These are phyloP conservation scores for Ilex aquifolium DNA, from an alignment of 257 asterid genomes.

Conservation along the genomic window DNA sequence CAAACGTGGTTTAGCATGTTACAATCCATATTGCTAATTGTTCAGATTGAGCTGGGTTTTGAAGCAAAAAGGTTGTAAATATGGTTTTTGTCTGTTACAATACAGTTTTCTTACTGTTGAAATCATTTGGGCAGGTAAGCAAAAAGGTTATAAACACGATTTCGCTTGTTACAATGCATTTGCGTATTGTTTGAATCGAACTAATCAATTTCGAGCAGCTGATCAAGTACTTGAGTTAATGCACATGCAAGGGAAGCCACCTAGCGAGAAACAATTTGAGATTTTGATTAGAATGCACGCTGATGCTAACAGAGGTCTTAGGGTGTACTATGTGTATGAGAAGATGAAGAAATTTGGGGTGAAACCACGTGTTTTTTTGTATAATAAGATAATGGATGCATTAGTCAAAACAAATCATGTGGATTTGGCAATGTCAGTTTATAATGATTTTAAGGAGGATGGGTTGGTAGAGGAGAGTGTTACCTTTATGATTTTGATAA, in stretches of 20 bases:
- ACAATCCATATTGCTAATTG: neutral
- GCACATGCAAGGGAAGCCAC: slow-evolving; percentile 91
- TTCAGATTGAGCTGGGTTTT: neutral
- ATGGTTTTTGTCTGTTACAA: neutral
- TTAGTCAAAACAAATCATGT: slow-evolving; percentile 76
- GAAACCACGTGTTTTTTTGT: slow-evolving; percentile 80
- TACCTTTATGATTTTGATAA: slow-evolving; percentile 77
- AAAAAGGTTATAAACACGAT: slow-evolving; percentile 93
- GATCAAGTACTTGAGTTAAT: slow-evolving; percentile 96
- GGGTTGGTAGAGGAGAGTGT: slow-evolving; percentile 70
- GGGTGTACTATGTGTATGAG: slow-evolving; percentile 86
- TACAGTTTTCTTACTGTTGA: slow-evolving; percentile 20
- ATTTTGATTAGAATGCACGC: slow-evolving; percentile 88
- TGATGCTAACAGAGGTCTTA: slow-evolving; percentile 83
- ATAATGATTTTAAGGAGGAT: slow-evolving; percentile 68
- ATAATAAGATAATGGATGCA: slow-evolving; percentile 86
- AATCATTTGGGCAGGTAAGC: slow-evolving; percentile 57
- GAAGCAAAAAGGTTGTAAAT: neutral
- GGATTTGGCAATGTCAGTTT: slow-evolving; percentile 77
- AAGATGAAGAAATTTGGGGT: slow-evolving; percentile 87
- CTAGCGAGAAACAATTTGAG: slow-evolving; percentile 91
- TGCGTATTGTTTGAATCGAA: slow-evolving; percentile 73
- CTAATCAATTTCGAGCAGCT: slow-evolving; percentile 73
- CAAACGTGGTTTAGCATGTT: no score
- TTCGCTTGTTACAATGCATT: slow-evolving; percentile 92